Conservation (phyloP, 495 filamentous ascomycete species). For the Tuber brumale region DNA sequence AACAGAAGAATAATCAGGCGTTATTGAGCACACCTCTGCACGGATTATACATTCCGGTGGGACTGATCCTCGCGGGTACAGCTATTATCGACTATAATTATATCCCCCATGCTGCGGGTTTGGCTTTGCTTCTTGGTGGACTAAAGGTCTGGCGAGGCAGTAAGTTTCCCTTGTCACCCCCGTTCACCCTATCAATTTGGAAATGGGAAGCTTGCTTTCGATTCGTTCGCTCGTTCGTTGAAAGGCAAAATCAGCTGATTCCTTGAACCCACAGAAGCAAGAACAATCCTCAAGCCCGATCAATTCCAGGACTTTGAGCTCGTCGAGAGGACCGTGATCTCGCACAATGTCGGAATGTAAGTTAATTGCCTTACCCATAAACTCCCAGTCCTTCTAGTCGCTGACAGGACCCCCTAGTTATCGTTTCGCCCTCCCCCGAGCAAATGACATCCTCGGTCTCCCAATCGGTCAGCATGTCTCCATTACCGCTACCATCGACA, state of each 20-base stretch:
- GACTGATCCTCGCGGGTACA: constrained; percentile 66
- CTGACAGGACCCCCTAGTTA: constrained; percentile 53
- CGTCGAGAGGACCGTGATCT: constrained; percentile 83
- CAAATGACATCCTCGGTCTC: constrained; percentile 78
- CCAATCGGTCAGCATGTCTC: constrained; percentile 99
- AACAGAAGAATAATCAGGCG: constrained; percentile 29
- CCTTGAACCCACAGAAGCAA: constrained; percentile 50
- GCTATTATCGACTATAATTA: constrained; percentile 73
- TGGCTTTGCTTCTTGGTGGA: constrained; percentile 55
- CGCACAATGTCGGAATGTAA: constrained; percentile 93
- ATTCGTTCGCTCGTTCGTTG: constrained; percentile 3
- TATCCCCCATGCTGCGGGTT: constrained; percentile 61
- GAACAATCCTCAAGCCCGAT: constrained; percentile 78
- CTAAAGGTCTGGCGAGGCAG: constrained; percentile 59
- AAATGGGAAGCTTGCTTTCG: neutral
- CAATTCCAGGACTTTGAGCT: constrained; percentile 84
- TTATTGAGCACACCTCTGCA: constrained; percentile 49
- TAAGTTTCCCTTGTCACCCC: constrained; percentile 43
- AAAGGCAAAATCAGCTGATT: constrained; percentile 36
- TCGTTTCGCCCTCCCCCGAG: constrained; percentile 74
- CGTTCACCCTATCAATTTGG: neutral
- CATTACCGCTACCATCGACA: constrained; percentile 72
- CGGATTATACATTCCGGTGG: constrained; percentile 79
- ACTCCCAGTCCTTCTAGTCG: constrained; percentile 9
- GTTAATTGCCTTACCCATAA: constrained; percentile 21